Percentiles rank a stretch among this genome's conserved stretches.
Evolutionary conservation across 257 asterid genomes (phyloP).

Genomic region (Coffea eugenioides): DNA sequence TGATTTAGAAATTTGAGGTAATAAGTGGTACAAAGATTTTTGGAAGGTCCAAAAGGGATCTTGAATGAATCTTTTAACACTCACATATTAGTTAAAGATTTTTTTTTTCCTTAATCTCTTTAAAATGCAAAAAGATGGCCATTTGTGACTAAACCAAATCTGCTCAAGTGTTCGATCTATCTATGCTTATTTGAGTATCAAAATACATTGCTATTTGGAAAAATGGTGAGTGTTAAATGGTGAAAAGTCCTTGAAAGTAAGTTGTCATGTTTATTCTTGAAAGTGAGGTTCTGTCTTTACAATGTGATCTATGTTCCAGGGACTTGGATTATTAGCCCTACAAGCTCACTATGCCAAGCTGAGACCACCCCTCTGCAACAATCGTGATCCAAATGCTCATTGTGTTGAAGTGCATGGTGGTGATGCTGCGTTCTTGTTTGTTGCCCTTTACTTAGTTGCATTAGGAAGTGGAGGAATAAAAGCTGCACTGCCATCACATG

Average conservation of each 20-base stretch:
- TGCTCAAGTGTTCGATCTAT: not conserved
- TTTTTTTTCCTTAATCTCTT: too few species aligned
- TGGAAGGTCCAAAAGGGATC: too few species aligned
- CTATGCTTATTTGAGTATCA: not conserved
- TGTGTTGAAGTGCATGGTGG: constrained; percentile 12
- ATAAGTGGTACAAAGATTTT: not conserved
- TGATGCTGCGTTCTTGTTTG: constrained; percentile 3
- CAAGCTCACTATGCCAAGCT: constrained; percentile 13
- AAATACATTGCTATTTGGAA: too few species aligned
- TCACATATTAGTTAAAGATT: too few species aligned
- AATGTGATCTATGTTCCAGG: not conserved
- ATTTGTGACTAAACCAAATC: not conserved
- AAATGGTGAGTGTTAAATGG: too few species aligned
- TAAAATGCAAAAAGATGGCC: too few species aligned
- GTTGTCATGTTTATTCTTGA: too few species aligned
- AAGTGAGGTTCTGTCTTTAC: too few species aligned
- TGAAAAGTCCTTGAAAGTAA: too few species aligned
- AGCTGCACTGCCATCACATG: constrained; percentile 71
- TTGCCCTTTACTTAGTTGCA: constrained; percentile 12
- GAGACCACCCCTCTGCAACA: constrained; percentile 7
- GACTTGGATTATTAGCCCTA: constrained; percentile 10
- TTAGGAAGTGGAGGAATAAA: constrained; percentile 16
- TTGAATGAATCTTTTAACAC: too few species aligned
- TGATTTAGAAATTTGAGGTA: not conserved
- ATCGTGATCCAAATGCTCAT: constrained; percentile 2